Evolutionary conservation across 345 rosid species (phyloP).

Genomic region (Isatis tinctoria): DNA sequence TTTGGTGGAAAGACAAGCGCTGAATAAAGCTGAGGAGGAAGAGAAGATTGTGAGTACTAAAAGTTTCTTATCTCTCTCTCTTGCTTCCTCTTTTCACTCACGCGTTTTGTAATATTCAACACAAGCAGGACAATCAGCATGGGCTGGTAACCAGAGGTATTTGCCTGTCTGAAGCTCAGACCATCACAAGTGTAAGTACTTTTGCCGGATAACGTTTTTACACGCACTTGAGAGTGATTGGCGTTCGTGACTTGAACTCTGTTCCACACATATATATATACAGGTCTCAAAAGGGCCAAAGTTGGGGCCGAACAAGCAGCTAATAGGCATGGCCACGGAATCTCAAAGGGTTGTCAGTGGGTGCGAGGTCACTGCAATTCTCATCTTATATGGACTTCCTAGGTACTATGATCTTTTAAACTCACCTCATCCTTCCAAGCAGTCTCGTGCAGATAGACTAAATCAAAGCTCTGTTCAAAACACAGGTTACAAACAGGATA

Average conservation of each 20-base stretch:
- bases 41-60: constrained; percentile 57
- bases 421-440: too few relatives aligned
- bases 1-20: constrained; percentile 76
- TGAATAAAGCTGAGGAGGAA: constrained; percentile 68
- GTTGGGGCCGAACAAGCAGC: constrained; percentile 44
- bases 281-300: constrained; percentile 44
- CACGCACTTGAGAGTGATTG: too few relatives aligned
- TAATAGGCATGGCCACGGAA: constrained; percentile 53
- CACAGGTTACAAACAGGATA: constrained; percentile 84
- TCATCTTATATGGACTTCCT: constrained; percentile 87
- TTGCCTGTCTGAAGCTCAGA: constrained; percentile 81
- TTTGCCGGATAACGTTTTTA: too few relatives aligned
- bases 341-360: constrained; percentile 53
- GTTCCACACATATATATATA: constrained; percentile 11
- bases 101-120: too few relatives aligned
- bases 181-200: constrained; percentile 63
- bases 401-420: too few relatives aligned
- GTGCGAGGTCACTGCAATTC: constrained; percentile 89
- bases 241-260: too few relatives aligned
- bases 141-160: constrained; percentile 80
- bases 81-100: too few relatives aligned
- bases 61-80: not conserved
- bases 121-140: constrained; percentile 75
- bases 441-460: too few relatives aligned
- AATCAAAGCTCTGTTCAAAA: too few relatives aligned